Evolutionary conservation across 2,329 filamentous ascomycete species (phyloP), one percentile per base, ranked within the genome.

Genomic region (Thermothelomyces thermophilus): DNA sequence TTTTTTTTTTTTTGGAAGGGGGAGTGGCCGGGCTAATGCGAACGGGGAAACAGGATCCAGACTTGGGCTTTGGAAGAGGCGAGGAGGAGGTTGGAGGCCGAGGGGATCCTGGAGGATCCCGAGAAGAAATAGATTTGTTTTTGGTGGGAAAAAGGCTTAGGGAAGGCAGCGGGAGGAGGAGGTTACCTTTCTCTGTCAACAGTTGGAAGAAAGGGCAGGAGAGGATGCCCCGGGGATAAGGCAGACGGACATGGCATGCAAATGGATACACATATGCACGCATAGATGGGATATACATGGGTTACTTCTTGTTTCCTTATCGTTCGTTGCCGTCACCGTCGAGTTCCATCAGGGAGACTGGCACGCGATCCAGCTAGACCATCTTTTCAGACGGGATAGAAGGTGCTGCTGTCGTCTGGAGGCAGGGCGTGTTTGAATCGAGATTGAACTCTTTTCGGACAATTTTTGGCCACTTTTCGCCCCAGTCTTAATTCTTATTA

Each of bases 31-130:
- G 11, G 44, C 16, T 24, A 19, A 34, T 13, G 34, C 9, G 2
- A 20, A 19, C 3, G 11, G 20, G 13, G 19, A 28, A 16, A 28
- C 63, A 98, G 93, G 70, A 96, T 98, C 82, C 93, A 97, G 76
- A 97, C 91, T 48, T 98, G 93, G 93, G 93, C 93, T 56, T 82
- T 98, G 37, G 93, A 98, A 73, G 93, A 98, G 75, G 93, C 93
- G 46, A 82, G 93, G 66, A 82, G 93, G 74, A 81, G 93, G 74
- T 83, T 98, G 79, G 93, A 98, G 75, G 86, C 83, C 53, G 93
- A 98, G 76, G 93, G 93, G 53, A 90, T 97, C 66, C 73, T 97
- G 65, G 82, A 87, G 64, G 91, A 96, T 64, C 85, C 87, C 51
- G 76, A 82, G 68, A 78, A 80, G 73, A 78, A 79, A 60, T 57